phyloP scores from a whole-genome alignment of 352 stramenopile species.

The Blastocystis sp. region DNA sequence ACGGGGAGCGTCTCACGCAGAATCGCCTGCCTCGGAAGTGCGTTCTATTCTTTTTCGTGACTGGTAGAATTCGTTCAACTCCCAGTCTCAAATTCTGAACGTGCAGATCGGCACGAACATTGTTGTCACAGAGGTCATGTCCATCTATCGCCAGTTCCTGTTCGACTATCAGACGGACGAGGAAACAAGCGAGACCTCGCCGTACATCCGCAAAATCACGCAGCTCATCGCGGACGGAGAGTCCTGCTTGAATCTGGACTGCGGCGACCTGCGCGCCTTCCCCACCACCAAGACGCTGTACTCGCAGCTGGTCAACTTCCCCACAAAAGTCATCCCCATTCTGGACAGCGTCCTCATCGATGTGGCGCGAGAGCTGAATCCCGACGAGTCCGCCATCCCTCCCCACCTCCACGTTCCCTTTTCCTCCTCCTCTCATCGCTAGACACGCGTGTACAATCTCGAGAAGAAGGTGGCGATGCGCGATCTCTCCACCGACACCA shows the following conservation, averaged over 20 bases:
- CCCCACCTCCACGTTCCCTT: slow-evolving; percentile 71
- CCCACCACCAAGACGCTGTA: slow-evolving; percentile 83
- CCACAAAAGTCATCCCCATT: slow-evolving; percentile 75
- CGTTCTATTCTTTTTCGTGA: background rate
- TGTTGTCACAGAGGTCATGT: slow-evolving; percentile 85
- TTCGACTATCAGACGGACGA: slow-evolving; percentile 76
- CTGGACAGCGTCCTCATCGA: slow-evolving; percentile 93
- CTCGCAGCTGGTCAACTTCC: slow-evolving; percentile 91
- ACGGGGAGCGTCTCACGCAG: background rate
- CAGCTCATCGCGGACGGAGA: slow-evolving; percentile 80
- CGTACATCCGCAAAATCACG: slow-evolving; percentile 79
- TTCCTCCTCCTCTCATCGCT: slow-evolving; percentile 77
- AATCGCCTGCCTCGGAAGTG: slow-evolving; percentile 3
- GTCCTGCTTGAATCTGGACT: slow-evolving; percentile 85
- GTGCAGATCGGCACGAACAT: slow-evolving; percentile 90
- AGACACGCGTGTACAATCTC: slow-evolving; percentile 95
- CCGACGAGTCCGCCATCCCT: slow-evolving; percentile 74
- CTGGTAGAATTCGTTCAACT: slow-evolving; percentile 6
- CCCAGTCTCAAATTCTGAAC: slow-evolving; percentile 73
- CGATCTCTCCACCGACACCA: slow-evolving; percentile 90
- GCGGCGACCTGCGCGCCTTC: slow-evolving; percentile 83
- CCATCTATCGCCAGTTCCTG: slow-evolving; percentile 83
- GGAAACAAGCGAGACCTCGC: slow-evolving; percentile 33
- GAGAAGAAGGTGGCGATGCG: slow-evolving; percentile 87
- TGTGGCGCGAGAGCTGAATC: slow-evolving; percentile 86